These are phyloP conservation scores for Aspergillus proliferans DNA, from an alignment of 2,329 filamentous ascomycete species.

Conservation along the genomic window DNA sequence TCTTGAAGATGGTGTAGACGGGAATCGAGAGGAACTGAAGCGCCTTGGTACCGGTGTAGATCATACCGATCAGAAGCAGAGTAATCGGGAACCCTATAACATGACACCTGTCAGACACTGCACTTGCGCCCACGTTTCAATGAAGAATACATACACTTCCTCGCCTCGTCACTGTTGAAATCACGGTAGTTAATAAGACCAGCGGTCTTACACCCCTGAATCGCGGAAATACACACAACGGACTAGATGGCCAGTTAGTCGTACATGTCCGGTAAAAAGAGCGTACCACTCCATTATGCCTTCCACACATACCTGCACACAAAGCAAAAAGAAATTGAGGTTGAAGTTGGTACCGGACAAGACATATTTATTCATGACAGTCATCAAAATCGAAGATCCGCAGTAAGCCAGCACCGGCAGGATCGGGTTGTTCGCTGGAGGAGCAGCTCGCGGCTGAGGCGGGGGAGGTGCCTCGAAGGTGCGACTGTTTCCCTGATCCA, in stretches of 20 bases:
- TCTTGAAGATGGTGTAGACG: conserved; percentile 99
- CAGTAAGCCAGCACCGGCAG: conserved; percentile 87
- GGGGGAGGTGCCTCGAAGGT: conserved; percentile 38
- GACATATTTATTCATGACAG: conserved; percentile 98
- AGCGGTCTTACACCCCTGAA: conserved; percentile 71
- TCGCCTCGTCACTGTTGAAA: conserved; percentile 85
- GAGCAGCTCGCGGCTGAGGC: conserved; percentile 29
- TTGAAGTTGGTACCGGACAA: conserved; percentile 89
- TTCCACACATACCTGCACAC: conserved; percentile 67
- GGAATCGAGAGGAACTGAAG: conserved; percentile 95
- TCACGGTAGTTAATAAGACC: conserved; percentile 76
- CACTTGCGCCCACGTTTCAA: not conserved
- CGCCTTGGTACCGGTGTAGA: conserved; percentile 94
- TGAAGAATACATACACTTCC: conserved; percentile 64
- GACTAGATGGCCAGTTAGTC: conserved; percentile 51
- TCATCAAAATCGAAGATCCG: conserved; percentile 96
- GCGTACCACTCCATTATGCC: not conserved
- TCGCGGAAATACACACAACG: conserved; percentile 78
- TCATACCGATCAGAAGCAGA: conserved; percentile 94
- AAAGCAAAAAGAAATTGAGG: conserved; percentile 90
- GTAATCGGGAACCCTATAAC: conserved; percentile 86
- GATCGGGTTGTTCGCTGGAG: conserved; percentile 62
- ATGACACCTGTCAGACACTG: not conserved
- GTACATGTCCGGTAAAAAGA: conserved; percentile 1
- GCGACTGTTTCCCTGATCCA: conserved; percentile 44